Conservation (phyloP, 345 rosid genomes). For the Turritis glabra region DNA sequence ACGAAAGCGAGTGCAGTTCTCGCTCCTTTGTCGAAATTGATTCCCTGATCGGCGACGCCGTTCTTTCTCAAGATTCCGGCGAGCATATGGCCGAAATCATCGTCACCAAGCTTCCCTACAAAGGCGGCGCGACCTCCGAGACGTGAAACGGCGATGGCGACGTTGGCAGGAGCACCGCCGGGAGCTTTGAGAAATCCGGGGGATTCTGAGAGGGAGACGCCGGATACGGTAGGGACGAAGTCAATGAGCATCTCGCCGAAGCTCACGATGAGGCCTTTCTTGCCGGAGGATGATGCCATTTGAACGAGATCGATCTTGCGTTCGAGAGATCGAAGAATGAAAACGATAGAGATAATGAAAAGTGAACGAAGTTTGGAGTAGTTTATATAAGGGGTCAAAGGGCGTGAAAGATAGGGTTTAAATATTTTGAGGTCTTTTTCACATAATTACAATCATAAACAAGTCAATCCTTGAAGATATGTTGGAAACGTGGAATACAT, state of each 20-base stretch:
- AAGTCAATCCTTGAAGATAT: neutral
- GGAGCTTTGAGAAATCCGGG: conserved; percentile 57
- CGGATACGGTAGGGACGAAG: conserved; percentile 55
- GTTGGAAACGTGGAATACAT: neutral
- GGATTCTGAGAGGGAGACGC: conserved; percentile 59
- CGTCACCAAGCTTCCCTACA: conserved; percentile 63
- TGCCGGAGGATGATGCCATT: conserved; percentile 42
- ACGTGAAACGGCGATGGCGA: conserved; percentile 54
- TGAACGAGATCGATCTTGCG: conserved; percentile 1
- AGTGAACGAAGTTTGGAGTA: neutral
- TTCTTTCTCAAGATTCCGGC: conserved; percentile 57
- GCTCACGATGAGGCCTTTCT: conserved; percentile 40
- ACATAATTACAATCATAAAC: neutral
- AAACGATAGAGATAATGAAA: conserved; percentile 12
- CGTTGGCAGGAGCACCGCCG: conserved; percentile 68
- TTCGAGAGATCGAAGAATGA: conserved; percentile 19
- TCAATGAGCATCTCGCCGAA: conserved; percentile 66
- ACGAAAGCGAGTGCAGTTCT: conserved; percentile 71
- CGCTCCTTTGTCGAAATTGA: conserved; percentile 56
- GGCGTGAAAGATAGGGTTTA: conserved; percentile 2
- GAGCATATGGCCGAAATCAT: conserved; percentile 70
- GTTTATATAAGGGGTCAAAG: conserved; percentile 23
- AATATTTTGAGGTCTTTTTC: conserved; percentile 7
- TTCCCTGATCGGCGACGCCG: conserved; percentile 51
- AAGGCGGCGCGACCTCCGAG: conserved; percentile 57